Evolutionary conservation across 345 rosid species (phyloP).

Genomic region (Litchi chinensis): DNA sequence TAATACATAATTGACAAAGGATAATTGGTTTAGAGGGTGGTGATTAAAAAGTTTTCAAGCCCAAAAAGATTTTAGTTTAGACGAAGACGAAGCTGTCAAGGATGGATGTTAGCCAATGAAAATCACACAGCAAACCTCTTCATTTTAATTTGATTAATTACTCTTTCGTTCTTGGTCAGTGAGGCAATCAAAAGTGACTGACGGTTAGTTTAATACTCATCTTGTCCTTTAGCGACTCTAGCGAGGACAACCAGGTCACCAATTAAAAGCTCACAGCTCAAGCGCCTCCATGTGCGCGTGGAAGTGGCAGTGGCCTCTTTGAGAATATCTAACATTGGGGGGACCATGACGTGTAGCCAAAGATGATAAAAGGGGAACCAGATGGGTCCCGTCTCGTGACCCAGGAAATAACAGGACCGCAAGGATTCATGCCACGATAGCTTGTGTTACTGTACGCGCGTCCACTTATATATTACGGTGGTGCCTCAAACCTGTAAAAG

Average conservation of each 20-base stretch:
- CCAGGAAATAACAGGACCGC: constrained; percentile 36
- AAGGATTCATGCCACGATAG: constrained; percentile 38
- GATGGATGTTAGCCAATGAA: neutral
- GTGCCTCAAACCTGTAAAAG: neutral
- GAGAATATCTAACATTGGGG: constrained; percentile 39
- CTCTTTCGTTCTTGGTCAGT: neutral
- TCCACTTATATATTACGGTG: constrained; percentile 24
- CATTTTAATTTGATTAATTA: neutral
- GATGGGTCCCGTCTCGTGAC: constrained; percentile 51
- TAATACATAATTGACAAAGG: neutral
- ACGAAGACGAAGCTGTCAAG: neutral
- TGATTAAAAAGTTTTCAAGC: neutral
- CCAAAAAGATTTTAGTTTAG: neutral
- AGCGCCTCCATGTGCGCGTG: constrained; percentile 23
- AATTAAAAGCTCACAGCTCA: neutral
- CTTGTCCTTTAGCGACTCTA: constrained; percentile 2
- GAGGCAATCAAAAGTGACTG: constrained; percentile 1
- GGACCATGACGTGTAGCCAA: constrained; percentile 38
- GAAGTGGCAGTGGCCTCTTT: neutral
- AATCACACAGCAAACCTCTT: neutral
- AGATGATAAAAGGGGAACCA: constrained; percentile 36
- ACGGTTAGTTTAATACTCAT: neutral
- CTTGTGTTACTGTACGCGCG: constrained; percentile 17
- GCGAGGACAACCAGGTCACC: neutral
- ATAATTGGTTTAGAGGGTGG: neutral